These are phyloP conservation scores for Podospora tetraspora DNA, from an alignment of 495 filamentous ascomycete species.

Conservation along the genomic window DNA sequence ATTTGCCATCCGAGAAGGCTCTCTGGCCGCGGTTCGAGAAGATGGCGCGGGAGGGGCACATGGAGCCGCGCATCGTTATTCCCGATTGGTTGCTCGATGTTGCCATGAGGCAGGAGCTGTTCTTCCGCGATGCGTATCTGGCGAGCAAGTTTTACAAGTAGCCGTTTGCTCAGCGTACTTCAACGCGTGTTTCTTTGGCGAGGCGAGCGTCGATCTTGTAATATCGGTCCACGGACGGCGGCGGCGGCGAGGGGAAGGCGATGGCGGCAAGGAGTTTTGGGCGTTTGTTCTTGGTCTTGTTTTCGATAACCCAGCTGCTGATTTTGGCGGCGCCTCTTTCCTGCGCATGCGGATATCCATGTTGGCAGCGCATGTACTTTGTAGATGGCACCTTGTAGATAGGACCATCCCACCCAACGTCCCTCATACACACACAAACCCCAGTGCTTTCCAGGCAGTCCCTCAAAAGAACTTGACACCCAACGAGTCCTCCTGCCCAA, in stretches of 20 bases:
- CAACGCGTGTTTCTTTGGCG: neutral
- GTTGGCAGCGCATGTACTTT: neutral
- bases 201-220: neutral
- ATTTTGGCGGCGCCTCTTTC: neutral
- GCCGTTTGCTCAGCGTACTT: neutral
- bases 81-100: slow-evolving; percentile 86
- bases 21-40: slow-evolving; percentile 77
- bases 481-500: slow-evolving; percentile 77
- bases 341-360: neutral
- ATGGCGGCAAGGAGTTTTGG: neutral
- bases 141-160: slow-evolving; percentile 22
- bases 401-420: neutral
- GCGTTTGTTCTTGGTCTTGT: neutral
- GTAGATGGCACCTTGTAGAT: neutral
- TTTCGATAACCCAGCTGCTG: neutral
- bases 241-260: neutral
- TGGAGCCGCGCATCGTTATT: slow-evolving; percentile 68
- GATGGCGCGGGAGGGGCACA: slow-evolving; percentile 64
- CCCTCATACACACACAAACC: too few relatives aligned
- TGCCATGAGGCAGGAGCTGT: slow-evolving; percentile 77
- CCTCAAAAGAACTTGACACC: slow-evolving; percentile 92
- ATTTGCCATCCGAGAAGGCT: slow-evolving; percentile 56
- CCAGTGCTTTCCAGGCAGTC: too few relatives aligned
- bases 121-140: slow-evolving; percentile 54
- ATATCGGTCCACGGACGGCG: neutral